Evolutionary conservation across 1,284 basidiomycete species (phyloP).

Genomic region (Ceratobasidium sp.): DNA sequence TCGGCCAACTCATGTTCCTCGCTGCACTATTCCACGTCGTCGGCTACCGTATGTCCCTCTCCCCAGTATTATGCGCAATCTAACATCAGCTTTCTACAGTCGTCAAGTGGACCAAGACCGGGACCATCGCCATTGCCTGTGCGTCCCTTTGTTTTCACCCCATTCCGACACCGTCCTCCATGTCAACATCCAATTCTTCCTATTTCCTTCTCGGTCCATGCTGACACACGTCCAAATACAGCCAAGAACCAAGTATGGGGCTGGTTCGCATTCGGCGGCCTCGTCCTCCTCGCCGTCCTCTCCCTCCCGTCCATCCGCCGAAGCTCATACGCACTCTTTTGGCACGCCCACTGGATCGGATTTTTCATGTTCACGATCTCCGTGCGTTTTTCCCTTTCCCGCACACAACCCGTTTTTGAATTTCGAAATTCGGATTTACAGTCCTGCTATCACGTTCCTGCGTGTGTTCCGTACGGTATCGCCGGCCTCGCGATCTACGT

Average conservation of each 20-base stretch:
- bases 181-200: background rate
- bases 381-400: conserved; percentile 30
- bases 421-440: background rate
- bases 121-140: conserved; percentile 36
- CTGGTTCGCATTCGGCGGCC: conserved; percentile 47
- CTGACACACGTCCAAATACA: conserved; percentile 17
- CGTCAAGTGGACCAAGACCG: conserved; percentile 46
- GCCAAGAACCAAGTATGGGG: conserved; percentile 40
- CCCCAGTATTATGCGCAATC: background rate
- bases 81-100: conserved; percentile 21
- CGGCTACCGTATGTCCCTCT: conserved; percentile 46
- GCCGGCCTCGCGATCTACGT: conserved; percentile 43
- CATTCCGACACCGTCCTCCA: background rate
- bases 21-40: conserved; percentile 48
- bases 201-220: background rate
- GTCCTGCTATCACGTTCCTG: conserved; percentile 47
- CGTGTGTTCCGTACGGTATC: conserved; percentile 44
- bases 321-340: conserved; percentile 46
- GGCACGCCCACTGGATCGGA: conserved; percentile 46
- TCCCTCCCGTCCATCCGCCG: conserved; percentile 43
- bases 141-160: conserved; percentile 4
- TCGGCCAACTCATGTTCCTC: conserved; percentile 48
- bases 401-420: background rate
- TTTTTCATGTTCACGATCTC: conserved; percentile 43
- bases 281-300: conserved; percentile 43